Percentiles rank a stretch among this genome's conserved stretches.
phyloP scores from a whole-genome alignment of 768 basidiomycete genomes.

The Termitomyces sp. region DNA sequence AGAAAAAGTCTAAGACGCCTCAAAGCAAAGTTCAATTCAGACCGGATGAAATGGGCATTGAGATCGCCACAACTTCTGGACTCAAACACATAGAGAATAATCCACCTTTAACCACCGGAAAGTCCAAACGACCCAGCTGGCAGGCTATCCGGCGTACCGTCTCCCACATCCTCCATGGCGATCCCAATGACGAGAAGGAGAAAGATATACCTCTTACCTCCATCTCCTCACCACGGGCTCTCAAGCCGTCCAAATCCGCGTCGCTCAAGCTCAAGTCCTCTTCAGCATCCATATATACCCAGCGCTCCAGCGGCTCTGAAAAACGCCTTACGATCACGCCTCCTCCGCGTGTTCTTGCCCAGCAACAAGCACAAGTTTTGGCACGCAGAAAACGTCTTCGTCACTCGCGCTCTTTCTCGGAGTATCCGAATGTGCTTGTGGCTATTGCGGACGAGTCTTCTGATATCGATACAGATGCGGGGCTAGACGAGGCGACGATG shows the following conservation, averaged over 20 bases:
- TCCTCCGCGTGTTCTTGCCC: background rate
- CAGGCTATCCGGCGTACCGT: conserved; percentile 14
- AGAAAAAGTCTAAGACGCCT: background rate
- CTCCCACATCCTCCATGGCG: conserved; percentile 12
- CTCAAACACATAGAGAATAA: background rate
- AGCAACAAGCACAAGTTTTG: background rate
- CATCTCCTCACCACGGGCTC: background rate
- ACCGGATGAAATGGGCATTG: background rate
- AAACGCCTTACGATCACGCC: conserved; percentile 5
- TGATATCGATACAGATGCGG: conserved; percentile 8
- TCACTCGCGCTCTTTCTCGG: conserved; percentile 16
- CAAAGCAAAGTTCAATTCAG: background rate
- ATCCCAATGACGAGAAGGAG: background rate
- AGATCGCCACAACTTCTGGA: background rate
- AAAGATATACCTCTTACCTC: background rate
- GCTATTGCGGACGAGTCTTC: conserved; percentile 1
- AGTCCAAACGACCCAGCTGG: conserved; percentile 9
- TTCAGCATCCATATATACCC: conserved; percentile 9
- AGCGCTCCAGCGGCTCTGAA: background rate
- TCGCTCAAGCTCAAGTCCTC: conserved; percentile 6
- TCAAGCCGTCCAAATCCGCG: background rate
- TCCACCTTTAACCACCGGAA: background rate
- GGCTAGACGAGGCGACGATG: conserved; percentile 13
- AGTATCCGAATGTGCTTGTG: conserved; percentile 9
- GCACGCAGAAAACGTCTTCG: conserved; percentile 4